These are phyloP conservation scores for Pulveroboletus sp. DNA, from an alignment of 768 basidiomycete species.

Conservation along the genomic window DNA sequence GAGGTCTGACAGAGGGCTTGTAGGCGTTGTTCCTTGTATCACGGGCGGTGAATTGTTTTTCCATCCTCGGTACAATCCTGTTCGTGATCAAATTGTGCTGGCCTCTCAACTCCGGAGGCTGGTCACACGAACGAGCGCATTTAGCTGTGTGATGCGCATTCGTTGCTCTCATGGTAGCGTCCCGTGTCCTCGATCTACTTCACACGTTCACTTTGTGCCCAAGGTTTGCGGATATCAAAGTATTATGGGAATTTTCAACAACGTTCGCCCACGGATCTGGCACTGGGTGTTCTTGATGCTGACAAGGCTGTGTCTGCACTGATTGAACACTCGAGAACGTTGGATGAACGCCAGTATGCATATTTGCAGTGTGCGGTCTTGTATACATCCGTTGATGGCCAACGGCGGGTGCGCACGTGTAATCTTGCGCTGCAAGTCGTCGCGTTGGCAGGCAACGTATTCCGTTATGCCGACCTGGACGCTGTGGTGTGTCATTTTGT, in stretches of 20 bases:
- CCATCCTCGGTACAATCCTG: constrained; percentile 82
- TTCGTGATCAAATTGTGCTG: constrained; percentile 61
- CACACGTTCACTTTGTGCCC: constrained; percentile 2
- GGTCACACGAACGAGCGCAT: constrained; percentile 67
- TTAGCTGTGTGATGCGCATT: constrained; percentile 76
- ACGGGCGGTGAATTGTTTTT: constrained; percentile 93
- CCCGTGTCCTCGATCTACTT: constrained; percentile 3
- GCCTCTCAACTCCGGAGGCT: constrained; percentile 76
- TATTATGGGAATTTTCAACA: constrained; percentile 74
- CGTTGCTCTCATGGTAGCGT: constrained; percentile 79
- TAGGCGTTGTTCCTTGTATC: constrained; percentile 62
- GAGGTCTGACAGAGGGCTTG: constrained; percentile 2
- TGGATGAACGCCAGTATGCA: constrained; percentile 72
- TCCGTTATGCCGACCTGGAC: constrained; percentile 89
- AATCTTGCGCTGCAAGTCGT: constrained; percentile 86
- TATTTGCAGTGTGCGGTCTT: constrained; percentile 85
- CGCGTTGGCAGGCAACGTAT: constrained; percentile 86
- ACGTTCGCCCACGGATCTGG: constrained; percentile 66
- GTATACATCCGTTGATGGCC: constrained; percentile 76
- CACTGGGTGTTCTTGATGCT: constrained; percentile 76
- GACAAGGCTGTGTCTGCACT: constrained; percentile 75
- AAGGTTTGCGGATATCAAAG: constrained; percentile 64
- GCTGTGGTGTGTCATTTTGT: constrained; percentile 69
- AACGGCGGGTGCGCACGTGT: constrained; percentile 78
- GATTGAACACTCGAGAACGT: constrained; percentile 66